Evolutionary conservation across 768 basidiomycete genomes (phyloP).

Genomic region (Mycena olivaceomarginata): DNA sequence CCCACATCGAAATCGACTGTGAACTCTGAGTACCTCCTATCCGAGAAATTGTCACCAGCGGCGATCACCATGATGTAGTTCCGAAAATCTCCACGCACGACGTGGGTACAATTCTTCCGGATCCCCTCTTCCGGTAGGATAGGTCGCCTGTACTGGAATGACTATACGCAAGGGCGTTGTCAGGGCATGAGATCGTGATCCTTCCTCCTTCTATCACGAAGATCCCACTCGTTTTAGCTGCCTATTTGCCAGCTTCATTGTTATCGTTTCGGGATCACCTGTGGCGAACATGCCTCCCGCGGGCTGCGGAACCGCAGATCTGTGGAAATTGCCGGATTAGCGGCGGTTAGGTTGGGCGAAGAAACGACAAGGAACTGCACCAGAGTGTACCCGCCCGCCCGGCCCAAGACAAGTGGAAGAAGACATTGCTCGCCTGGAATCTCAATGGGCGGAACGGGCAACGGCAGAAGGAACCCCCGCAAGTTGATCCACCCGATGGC

Average conservation of each 20-base stretch:
- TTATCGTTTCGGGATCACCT: neutral
- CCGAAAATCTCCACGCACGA: neutral
- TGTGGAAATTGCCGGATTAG: neutral
- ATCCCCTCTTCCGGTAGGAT: too few relatives aligned
- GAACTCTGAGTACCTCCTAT: too few relatives aligned
- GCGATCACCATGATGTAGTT: neutral
- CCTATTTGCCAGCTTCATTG: neutral
- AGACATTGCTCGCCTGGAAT: slow-evolving; percentile 23
- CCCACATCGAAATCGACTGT: too few relatives aligned
- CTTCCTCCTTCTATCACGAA: slow-evolving; percentile 3
- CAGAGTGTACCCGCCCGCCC: neutral
- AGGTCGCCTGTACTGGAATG: too few relatives aligned
- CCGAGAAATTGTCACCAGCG: too few relatives aligned
- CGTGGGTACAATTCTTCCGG: too few relatives aligned
- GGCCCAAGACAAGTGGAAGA: too few relatives aligned
- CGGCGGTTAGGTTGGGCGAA: neutral
- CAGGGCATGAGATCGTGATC: too few relatives aligned
- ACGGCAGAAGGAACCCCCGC: neutral
- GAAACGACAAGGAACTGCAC: neutral
- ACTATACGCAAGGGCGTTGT: too few relatives aligned
- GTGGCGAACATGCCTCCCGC: neutral
- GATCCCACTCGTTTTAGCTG: neutral
- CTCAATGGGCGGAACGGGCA: slow-evolving; percentile 5
- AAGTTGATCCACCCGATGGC: neutral
- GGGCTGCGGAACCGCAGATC: slow-evolving; percentile 19